Conservation (phyloP, 495 filamentous ascomycete genomes). For the Aspergillus diversus region DNA sequence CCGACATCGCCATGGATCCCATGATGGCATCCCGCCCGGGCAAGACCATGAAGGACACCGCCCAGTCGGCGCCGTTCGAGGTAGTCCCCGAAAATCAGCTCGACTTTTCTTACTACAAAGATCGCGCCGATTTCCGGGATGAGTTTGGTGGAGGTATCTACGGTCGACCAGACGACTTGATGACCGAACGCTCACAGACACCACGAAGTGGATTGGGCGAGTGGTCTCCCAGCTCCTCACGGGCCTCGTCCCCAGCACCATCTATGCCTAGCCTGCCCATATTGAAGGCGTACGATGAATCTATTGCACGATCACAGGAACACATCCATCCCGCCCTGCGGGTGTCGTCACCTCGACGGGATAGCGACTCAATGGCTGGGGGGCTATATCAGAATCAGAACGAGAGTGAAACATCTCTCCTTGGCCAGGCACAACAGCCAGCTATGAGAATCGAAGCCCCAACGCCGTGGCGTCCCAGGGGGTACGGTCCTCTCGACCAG, state of each 20-base stretch:
- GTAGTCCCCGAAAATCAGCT: slow-evolving; percentile 87
- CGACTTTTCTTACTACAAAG: slow-evolving; percentile 91
- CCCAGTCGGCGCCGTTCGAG: slow-evolving; percentile 66
- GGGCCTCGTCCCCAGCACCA: slow-evolving; percentile 51
- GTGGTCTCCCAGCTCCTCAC: slow-evolving; percentile 47
- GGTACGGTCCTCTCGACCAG: slow-evolving; percentile 52
- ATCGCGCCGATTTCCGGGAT: slow-evolving; percentile 83
- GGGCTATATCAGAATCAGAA: slow-evolving; percentile 42
- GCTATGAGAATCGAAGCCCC: slow-evolving; percentile 31
- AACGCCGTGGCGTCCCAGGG: slow-evolving; percentile 52
- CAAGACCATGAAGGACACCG: slow-evolving; percentile 52
- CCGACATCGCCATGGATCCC: slow-evolving; percentile 73
- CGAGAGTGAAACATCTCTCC: slow-evolving; percentile 50
- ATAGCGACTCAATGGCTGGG: slow-evolving; percentile 27
- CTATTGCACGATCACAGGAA: slow-evolving; percentile 30
- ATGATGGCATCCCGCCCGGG: slow-evolving; percentile 81
- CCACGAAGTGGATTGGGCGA: slow-evolving; percentile 58
- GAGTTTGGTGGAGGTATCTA: slow-evolving; percentile 84
- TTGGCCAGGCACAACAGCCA: slow-evolving; percentile 47
- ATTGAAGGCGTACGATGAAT: slow-evolving; percentile 33
- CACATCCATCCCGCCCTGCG: slow-evolving; percentile 46
- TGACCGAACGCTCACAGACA: slow-evolving; percentile 67
- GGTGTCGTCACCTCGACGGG: slow-evolving; percentile 33
- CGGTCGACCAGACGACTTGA: slow-evolving; percentile 65
- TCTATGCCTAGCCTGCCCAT: slow-evolving; percentile 37